These are phyloP conservation scores for Fomes fomentarius DNA, from an alignment of 1,284 basidiomycete species.

Conservation along the genomic window DNA sequence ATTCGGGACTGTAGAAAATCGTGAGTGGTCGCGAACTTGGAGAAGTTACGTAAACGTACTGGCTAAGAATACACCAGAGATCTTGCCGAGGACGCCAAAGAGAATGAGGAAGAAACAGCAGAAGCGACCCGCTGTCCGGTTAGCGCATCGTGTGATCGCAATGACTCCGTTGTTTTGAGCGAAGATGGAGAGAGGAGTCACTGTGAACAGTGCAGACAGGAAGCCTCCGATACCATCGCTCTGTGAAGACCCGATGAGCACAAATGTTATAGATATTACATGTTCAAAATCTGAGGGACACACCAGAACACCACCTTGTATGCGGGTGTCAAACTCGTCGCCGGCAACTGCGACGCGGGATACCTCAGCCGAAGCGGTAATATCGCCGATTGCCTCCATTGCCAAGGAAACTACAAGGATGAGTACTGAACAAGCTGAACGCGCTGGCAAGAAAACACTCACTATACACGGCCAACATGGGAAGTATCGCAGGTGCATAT, in stretches of 20 bases:
- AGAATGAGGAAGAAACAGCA: conserved; percentile 75
- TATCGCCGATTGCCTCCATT: conserved; percentile 88
- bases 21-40: neutral
- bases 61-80: conserved; percentile 79
- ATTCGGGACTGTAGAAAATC: conserved; percentile 59
- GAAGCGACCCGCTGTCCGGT: conserved; percentile 72
- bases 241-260: conserved; percentile 33
- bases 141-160: conserved; percentile 78
- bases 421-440: no score
- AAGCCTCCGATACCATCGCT: conserved; percentile 78
- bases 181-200: conserved; percentile 80
- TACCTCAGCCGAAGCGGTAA: conserved; percentile 85
- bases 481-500: conserved; percentile 82
- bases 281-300: no score
- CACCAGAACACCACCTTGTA: conserved; percentile 85
- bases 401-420: conserved; percentile 60
- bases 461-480: conserved; percentile 78
- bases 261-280: no score
- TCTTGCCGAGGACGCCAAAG: conserved; percentile 77
- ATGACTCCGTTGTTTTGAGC: conserved; percentile 88
- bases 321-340: conserved; percentile 75
- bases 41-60: conserved; percentile 41
- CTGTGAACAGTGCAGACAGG: conserved; percentile 78
- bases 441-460: neutral
- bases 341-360: conserved; percentile 72